These are phyloP conservation scores for Luzula sylvatica DNA, from an alignment of 176 grass and related monocot genomes.

Conservation along the genomic window DNA sequence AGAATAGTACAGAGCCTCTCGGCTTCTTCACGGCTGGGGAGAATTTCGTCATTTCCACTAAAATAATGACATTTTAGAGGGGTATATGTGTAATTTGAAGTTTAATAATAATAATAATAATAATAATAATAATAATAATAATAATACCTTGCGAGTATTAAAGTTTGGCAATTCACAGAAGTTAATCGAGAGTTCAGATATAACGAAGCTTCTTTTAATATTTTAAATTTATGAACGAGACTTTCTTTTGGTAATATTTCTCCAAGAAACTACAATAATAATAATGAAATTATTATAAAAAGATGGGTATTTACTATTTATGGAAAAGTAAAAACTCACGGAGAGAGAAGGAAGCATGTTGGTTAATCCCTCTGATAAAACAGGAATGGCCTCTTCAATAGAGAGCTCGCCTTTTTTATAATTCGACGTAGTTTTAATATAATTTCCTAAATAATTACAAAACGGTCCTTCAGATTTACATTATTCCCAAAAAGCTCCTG, in stretches of 20 bases:
- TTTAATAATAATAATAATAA: too few species aligned
- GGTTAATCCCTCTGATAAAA: conserved; percentile 16
- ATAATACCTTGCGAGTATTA: conserved; percentile 76
- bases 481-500: too few species aligned
- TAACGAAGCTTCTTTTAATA: conserved; percentile 48
- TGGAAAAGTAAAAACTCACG: conserved; percentile 1
- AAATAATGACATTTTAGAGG: conserved; percentile 11
- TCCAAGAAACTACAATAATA: conserved; percentile 44
- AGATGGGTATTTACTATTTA: conserved; percentile 2
- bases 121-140: too few species aligned
- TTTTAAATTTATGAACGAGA: conserved; percentile 59
- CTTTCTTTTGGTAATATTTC: conserved; percentile 69
- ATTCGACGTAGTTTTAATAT: conserved; percentile 13
- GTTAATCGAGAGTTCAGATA: conserved; percentile 82
- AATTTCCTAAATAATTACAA: conserved; percentile 3
- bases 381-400: conserved; percentile 3
- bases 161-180: conserved; percentile 55
- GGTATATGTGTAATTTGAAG: too few species aligned
- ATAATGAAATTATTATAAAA: background rate
- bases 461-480: too few species aligned
- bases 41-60: conserved; percentile 80
- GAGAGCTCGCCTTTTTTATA: background rate
- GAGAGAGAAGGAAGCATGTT: conserved; percentile 10
- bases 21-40: conserved; percentile 67
- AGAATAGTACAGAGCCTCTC: conserved; percentile 38